Conservation (phyloP, 2,329 filamentous ascomycete species). For the Ophiostoma piceae region DNA sequence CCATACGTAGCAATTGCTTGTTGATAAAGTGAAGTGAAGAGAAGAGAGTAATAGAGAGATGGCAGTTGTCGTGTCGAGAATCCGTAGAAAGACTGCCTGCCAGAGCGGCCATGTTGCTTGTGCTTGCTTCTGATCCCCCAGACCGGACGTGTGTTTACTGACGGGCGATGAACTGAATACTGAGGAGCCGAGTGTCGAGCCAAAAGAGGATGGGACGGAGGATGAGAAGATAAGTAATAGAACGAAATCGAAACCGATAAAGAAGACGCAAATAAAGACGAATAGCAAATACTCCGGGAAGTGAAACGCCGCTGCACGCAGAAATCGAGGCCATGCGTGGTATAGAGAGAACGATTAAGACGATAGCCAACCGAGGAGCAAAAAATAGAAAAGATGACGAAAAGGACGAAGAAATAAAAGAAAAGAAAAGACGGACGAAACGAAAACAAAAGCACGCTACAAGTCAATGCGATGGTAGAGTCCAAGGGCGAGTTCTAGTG, state of each 20-base stretch:
- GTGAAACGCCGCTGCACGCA: conserved; percentile 4
- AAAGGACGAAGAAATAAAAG: not conserved
- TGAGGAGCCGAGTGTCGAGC: not conserved
- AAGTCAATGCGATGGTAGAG: conserved; percentile 11
- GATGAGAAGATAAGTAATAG: not conserved
- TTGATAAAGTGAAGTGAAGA: not conserved
- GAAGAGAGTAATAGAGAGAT: not conserved
- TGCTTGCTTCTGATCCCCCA: not conserved
- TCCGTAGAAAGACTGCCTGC: not conserved
- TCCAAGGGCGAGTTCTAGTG: not conserved
- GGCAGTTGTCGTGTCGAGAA: not conserved
- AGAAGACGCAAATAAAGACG: not conserved
- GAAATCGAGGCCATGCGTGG: not conserved
- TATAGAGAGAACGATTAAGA: not conserved
- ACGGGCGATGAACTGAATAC: not conserved
- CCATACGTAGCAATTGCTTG: not conserved
- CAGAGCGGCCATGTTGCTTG: not conserved
- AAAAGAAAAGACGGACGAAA: not conserved
- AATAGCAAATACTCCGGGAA: not conserved
- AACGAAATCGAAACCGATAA: not conserved
- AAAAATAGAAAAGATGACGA: not conserved
- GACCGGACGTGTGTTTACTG: conserved; percentile 5
- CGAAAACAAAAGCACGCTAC: conserved; percentile 11
- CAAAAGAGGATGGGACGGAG: not conserved
- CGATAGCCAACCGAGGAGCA: not conserved